phyloP scores from a whole-genome alignment of 495 filamentous ascomycete genomes.

The Darksidea phi region DNA sequence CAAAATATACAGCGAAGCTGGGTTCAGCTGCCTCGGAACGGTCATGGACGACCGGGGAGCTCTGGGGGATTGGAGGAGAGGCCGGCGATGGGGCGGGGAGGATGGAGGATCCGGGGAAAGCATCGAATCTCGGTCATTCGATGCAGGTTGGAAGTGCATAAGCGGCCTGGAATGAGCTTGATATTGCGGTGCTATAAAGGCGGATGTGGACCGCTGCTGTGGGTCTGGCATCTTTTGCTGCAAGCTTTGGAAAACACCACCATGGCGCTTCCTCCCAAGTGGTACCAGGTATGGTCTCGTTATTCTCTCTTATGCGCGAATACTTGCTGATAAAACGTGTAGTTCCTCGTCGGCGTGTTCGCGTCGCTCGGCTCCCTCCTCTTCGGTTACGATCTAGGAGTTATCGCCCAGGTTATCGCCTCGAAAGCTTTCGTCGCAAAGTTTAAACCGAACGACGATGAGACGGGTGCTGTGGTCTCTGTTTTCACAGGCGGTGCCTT shows the following conservation, averaged over 20 bases:
- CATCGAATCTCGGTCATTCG: background rate
- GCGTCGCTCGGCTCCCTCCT: constrained; percentile 46
- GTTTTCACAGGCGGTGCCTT: constrained; percentile 66
- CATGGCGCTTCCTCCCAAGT: constrained; percentile 56
- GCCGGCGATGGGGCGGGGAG: constrained; percentile 7
- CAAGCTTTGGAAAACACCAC: constrained; percentile 7
- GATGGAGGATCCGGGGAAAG: constrained; percentile 26
- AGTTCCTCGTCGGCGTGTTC: constrained; percentile 46
- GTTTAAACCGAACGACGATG: constrained; percentile 53
- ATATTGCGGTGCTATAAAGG: constrained; percentile 19
- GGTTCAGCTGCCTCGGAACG: constrained; percentile 8
- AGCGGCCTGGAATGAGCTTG: background rate
- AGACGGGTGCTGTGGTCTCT: constrained; percentile 65
- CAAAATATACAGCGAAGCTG: background rate
- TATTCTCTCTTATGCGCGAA: background rate
- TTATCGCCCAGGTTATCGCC: constrained; percentile 44
- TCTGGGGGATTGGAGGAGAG: background rate
- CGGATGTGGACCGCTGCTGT: background rate
- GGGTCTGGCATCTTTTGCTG: background rate
- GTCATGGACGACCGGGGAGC: background rate
- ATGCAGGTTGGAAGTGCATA: background rate
- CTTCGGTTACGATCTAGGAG: constrained; percentile 47
- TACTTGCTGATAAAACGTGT: background rate
- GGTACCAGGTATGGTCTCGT: constrained; percentile 52
- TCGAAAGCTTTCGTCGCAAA: constrained; percentile 46